Base-by-base conservation (phyloP, 768 basidiomycete species). In the Kwoniella pini region DNA sequence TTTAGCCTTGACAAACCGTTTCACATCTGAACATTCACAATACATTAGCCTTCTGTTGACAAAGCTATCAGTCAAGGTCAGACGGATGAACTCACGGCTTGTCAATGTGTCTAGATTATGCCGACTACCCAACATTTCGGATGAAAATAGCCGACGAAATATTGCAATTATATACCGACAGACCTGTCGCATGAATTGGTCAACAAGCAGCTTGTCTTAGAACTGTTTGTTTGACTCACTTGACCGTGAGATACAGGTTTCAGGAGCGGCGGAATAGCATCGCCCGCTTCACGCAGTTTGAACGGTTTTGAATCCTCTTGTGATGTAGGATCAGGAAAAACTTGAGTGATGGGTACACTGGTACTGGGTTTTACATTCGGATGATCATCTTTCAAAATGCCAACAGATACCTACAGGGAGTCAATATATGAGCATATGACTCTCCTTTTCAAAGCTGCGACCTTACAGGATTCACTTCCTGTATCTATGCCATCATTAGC, bases 1-100 rank as follows among this genome's bases (percentile, higher is more conserved):
- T 15, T 91, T 85, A 45, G 83, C 83, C 13, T 81, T 76, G 44
- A 98, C 85, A 64, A 95, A 87, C n/a, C 80, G 78, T 60, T 87
- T 85, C 43, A 91, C 82, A 68, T 86, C 93, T 94, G 51, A 17
- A 46, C 2, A n/a, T 19, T 4, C 33, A 5, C 4, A 50, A 42
- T n/a, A 24, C 27, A 30, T 65, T 57, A 62, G 53, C 53, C 40
- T 12, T 26, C 26, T 40, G 7, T 15, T 38, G 45, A n/a, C 30
- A 27, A 13, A 42, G 40, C n/a, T 45, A 54, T 44, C 19, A 15
- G 24, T 22, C 19, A 27, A 15, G 45, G 12, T 0, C 49, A 40
- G 28, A 63, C 39, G 21, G 1, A 7, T 0, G 19, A 2, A 63
- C 55, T 58, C 19, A 67, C 65, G 54, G 10, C 48, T 28, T 26